Base-by-base conservation (phyloP, 805 yeast species). In the Spathaspora boniae region DNA sequence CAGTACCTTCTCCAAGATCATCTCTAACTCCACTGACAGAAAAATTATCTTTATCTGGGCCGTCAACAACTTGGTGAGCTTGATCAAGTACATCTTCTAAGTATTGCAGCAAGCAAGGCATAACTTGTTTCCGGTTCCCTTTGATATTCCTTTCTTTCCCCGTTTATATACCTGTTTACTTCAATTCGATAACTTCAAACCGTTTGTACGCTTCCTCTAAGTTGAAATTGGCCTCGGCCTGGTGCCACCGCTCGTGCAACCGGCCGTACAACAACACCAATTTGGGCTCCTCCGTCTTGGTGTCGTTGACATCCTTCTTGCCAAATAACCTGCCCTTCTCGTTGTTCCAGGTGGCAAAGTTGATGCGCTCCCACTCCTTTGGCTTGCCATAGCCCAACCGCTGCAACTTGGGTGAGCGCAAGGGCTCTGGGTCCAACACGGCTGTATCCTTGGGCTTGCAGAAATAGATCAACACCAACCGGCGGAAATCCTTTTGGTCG, bases 251-350 rank as follows among this genome's bases (percentile, higher is more conserved):
- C 45, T 68, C 73, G 25, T 67, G 65, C 9, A 56, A 41, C 26
- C 73, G 48, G 5, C 72, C 73, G 34, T 58, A 61, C n/a, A 65
- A 26, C 21, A 54, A 44, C n/a, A 63, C 65, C 24, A 56, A 51
- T 26, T 51, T 55, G 2, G 68, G 68, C 20, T 63, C 70, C 17
- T 63, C 70, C 7, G 65, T 56, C 23, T 49, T 33, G 9, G 44
- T 38, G 36, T 54, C 57, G 31, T 65, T 62, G 28, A 64, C 61
- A 32, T 57, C 56, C 15, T 53, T 51, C 39, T 56, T 60, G 14
- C 74, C 74, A 46, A 71, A 70, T 16, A 69, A 55, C 28, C 69
- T 50, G 3, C 71, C 72, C 43, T 72, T 72, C 33, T 65, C 74
- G 16, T 63, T 64, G 36, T 68, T 55, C 62, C 62, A 55, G 31